Evolutionary conservation across 169 alveolate genomes (phyloP).

Genomic region (Plasmodium vivax): DNA sequence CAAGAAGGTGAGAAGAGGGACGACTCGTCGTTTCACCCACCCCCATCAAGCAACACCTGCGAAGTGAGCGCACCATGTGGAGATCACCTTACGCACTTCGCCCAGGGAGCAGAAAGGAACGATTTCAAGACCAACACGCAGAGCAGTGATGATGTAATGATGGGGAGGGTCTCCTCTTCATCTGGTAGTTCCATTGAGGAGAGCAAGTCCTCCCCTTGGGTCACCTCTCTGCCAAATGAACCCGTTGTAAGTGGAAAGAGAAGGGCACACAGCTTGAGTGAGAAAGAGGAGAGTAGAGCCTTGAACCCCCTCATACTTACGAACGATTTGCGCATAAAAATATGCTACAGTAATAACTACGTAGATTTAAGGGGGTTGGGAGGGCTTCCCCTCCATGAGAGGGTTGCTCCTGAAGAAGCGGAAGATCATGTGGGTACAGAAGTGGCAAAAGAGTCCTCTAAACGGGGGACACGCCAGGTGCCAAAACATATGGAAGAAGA

Average conservation of each 20-base stretch:
- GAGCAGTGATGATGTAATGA: neutral
- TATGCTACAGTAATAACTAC: conserved; percentile 49
- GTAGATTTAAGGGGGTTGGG: conserved; percentile 11
- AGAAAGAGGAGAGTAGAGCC: neutral
- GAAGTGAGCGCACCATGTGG: neutral
- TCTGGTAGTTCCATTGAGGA: neutral
- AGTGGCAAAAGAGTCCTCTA: neutral
- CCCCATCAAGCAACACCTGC: neutral
- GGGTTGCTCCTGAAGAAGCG: neutral
- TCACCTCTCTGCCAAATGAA: neutral
- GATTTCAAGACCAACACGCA: neutral
- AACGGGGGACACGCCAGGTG: neutral
- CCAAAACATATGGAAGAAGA: neutral
- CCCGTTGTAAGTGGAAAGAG: neutral
- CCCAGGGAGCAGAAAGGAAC: neutral
- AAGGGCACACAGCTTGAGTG: conserved; percentile 37
- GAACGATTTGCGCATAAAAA: conserved; percentile 33
- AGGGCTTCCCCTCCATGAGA: neutral
- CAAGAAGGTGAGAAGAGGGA: neutral
- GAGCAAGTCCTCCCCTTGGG: neutral
- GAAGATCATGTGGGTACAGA: neutral
- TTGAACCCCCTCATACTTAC: conserved; percentile 34
- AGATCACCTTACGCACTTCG: neutral
- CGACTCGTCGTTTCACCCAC: neutral
- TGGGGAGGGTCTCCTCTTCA: neutral